Evolutionary conservation across 371 early-diverging fungal genomes (phyloP).

Genomic region (Mortierella sp.): DNA sequence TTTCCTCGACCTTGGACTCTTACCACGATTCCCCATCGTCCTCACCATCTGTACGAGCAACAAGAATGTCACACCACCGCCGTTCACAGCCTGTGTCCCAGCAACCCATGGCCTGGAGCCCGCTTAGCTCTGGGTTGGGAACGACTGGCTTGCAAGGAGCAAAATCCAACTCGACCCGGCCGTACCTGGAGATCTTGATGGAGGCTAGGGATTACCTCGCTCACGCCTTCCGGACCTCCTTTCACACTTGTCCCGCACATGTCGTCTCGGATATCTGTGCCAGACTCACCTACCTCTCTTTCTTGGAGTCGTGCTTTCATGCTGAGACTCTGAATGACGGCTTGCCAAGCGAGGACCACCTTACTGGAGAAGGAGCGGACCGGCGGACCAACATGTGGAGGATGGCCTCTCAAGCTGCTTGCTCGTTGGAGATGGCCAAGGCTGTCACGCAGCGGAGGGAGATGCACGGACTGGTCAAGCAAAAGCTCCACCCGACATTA

Average conservation of each 20-base stretch:
- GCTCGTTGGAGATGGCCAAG: conserved; percentile 63
- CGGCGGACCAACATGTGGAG: not conserved
- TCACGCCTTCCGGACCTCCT: conserved; percentile 26
- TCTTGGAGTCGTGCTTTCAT: conserved; percentile 52
- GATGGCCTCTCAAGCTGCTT: conserved; percentile 27
- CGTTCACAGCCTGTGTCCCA: conserved; percentile 24
- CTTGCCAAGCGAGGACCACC: not conserved
- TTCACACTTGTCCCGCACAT: conserved; percentile 26
- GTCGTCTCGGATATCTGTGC: conserved; percentile 41
- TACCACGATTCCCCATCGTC: conserved; percentile 3
- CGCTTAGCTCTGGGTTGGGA: not conserved
- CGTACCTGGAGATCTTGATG: conserved; percentile 15
- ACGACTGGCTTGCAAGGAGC: not conserved
- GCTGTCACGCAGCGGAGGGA: conserved; percentile 66
- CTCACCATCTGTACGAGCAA: conserved; percentile 42
- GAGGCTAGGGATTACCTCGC: conserved; percentile 30
- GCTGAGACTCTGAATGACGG: conserved; percentile 20
- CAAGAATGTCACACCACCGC: conserved; percentile 31
- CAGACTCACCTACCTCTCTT: conserved; percentile 27
- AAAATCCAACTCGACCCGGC: not conserved
- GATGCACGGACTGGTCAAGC: conserved; percentile 62
- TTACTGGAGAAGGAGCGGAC: not conserved
- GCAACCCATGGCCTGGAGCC: not conserved
- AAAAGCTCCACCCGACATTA: conserved; percentile 54
- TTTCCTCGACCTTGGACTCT: not conserved